phyloP scores from a whole-genome alignment of 257 asterid genomes.

The Apocynum venetum region DNA sequence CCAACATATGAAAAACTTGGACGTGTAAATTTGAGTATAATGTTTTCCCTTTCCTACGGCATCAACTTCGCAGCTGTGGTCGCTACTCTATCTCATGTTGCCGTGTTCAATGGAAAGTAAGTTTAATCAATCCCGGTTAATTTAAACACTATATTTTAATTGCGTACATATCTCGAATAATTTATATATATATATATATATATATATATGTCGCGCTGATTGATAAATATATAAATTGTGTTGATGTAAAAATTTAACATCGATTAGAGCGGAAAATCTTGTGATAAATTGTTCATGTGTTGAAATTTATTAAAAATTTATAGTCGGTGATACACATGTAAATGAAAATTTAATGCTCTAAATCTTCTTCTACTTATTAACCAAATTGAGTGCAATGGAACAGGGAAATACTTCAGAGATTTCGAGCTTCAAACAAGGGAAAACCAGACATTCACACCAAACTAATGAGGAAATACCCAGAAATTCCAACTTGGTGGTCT shows the following conservation, averaged over 20 bases:
- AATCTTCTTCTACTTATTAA: not conserved
- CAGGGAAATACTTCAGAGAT: slow-evolving; percentile 47
- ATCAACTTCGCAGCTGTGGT: slow-evolving; percentile 55
- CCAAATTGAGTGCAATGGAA: not conserved
- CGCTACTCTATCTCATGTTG: slow-evolving; percentile 70
- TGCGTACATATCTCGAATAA: no score
- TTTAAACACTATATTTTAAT: no score
- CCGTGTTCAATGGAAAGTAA: slow-evolving; percentile 64
- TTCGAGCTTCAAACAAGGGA: slow-evolving; percentile 30
- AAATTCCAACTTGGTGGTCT: slow-evolving; percentile 83
- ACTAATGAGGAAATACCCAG: slow-evolving; percentile 59
- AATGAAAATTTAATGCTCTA: no score
- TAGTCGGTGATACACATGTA: no score
- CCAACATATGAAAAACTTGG: slow-evolving; percentile 39
- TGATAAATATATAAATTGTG: no score
- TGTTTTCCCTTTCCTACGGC: slow-evolving; percentile 57
- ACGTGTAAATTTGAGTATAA: slow-evolving; percentile 39
- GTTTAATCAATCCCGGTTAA: not conserved
- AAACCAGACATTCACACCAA: slow-evolving; percentile 64
- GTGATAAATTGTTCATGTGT: no score
- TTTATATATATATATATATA: no score
- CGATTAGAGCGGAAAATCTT: no score
- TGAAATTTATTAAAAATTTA: no score
- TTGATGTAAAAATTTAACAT: no score
- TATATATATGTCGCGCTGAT: no score